Conservation (phyloP, 148 eudicot genomes). For the Camellia granthamiana region DNA sequence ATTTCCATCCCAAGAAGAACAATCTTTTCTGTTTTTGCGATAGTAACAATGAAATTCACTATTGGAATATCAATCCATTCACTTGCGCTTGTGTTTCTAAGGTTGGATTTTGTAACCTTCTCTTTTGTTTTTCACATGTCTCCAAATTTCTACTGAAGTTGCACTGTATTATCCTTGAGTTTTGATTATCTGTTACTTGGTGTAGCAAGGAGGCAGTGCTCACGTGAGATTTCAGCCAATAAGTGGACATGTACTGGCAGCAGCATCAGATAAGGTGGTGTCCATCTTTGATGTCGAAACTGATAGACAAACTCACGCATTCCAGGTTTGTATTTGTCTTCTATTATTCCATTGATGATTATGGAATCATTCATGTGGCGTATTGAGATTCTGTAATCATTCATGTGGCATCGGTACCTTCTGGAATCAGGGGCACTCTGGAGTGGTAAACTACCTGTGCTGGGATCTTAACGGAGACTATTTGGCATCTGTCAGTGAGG, state of each 20-base stretch:
- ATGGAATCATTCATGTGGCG: neutral
- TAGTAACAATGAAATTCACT: conserved; percentile 74
- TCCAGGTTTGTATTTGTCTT: conserved; percentile 58
- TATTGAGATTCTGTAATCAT: neutral
- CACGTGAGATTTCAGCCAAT: conserved; percentile 92
- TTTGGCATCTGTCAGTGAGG: conserved; percentile 81
- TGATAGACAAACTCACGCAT: conserved; percentile 60
- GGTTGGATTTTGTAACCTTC: conserved; percentile 36
- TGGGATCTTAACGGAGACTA: conserved; percentile 85
- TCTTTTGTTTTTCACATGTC: neutral
- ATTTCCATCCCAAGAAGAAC: conserved; percentile 91
- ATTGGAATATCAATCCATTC: conserved; percentile 74
- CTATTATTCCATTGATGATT: neutral
- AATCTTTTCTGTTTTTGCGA: conserved; percentile 92
- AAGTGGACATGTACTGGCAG: conserved; percentile 79
- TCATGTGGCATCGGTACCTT: neutral
- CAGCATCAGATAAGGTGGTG: conserved; percentile 82
- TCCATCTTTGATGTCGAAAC: conserved; percentile 83
- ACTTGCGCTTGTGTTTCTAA: conserved; percentile 64
- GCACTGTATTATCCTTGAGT: neutral
- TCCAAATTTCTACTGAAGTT: neutral
- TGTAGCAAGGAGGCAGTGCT: conserved; percentile 82
- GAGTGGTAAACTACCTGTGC: conserved; percentile 71
- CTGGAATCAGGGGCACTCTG: conserved; percentile 60
- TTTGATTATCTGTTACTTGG: conserved; percentile 13